These are phyloP conservation scores for Pythium brachiatum DNA, from an alignment of 352 stramenopile species.

Conservation along the genomic window DNA sequence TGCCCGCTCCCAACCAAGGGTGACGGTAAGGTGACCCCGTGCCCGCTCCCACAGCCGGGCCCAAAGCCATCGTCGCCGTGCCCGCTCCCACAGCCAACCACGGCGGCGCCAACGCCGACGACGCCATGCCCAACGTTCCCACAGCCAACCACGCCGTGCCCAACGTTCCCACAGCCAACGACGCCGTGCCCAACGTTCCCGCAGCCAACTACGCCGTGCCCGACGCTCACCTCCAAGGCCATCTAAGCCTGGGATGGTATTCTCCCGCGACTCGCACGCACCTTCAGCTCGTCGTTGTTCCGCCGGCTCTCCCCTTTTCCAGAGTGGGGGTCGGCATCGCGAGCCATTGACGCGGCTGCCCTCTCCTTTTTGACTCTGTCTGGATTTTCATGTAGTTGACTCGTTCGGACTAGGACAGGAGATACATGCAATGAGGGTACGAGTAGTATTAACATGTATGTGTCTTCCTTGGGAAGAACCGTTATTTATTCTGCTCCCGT, in stretches of 20 bases:
- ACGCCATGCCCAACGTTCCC: background rate
- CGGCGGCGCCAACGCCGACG: background rate
- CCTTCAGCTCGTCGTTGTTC: background rate
- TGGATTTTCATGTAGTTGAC: conserved; percentile 17
- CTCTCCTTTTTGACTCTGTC: conserved; percentile 19
- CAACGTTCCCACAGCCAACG: background rate
- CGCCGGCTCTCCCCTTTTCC: background rate
- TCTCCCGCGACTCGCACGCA: background rate
- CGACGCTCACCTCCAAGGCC: conserved; percentile 16
- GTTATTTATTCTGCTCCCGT: conserved; percentile 20
- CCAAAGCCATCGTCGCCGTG: conserved; percentile 6
- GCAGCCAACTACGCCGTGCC: conserved; percentile 13
- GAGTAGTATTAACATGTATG: conserved; percentile 3
- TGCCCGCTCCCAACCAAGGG: background rate
- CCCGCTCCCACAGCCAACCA: conserved; percentile 10
- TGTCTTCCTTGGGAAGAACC: conserved; percentile 22
- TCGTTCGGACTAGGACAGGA: conserved; percentile 6
- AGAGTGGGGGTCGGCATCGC: background rate
- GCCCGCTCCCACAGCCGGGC: conserved; percentile 9
- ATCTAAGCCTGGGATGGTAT: conserved; percentile 1
- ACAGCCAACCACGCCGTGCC: conserved; percentile 12
- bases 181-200: conserved; percentile 6
- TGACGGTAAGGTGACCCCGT: conserved; percentile 9
- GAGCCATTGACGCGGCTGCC: background rate
- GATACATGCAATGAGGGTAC: conserved; percentile 1